Evolutionary conservation across 495 filamentous ascomycete genomes (phyloP).

Genomic region (Wilcoxina mikolae): DNA sequence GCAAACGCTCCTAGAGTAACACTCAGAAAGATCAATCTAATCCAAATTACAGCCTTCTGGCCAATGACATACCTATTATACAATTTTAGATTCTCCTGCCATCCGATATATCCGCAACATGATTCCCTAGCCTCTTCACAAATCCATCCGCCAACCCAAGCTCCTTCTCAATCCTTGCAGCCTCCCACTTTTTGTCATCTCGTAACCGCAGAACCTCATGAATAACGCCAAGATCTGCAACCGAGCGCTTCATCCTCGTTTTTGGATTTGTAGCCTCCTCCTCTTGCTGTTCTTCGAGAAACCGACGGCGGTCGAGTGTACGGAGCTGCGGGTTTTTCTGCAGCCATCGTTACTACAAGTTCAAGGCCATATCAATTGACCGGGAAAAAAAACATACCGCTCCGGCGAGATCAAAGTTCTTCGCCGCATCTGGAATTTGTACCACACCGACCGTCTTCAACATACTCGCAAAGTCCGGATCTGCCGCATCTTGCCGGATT

Average conservation of each 20-base stretch:
- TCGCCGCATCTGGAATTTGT: conserved; percentile 3
- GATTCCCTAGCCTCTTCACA: neutral
- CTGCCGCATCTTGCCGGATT: conserved; percentile 5
- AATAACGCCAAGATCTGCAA: neutral
- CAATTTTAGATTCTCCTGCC: too few species aligned
- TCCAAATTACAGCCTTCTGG: too few species aligned
- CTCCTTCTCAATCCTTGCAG: neutral
- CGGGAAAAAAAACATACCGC: neutral
- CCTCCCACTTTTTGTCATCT: neutral
- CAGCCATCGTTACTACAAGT: neutral
- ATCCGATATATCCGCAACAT: too few species aligned
- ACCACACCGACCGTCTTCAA: conserved; percentile 1
- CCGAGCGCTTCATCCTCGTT: neutral
- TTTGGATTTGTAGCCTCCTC: neutral
- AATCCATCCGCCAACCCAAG: neutral
- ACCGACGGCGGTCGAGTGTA: neutral
- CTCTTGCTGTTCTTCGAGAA: neutral
- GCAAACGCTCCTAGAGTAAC: too few species aligned
- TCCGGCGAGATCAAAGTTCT: neutral
- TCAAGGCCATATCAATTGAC: neutral
- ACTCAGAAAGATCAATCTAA: too few species aligned
- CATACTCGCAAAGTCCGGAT: conserved; percentile 7
- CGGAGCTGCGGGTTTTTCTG: conserved; percentile 7
- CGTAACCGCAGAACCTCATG: neutral
- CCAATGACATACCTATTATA: too few species aligned